These are phyloP conservation scores for Candida sanyaensis DNA, from an alignment of 1,139 yeast species.

Conservation along the genomic window DNA sequence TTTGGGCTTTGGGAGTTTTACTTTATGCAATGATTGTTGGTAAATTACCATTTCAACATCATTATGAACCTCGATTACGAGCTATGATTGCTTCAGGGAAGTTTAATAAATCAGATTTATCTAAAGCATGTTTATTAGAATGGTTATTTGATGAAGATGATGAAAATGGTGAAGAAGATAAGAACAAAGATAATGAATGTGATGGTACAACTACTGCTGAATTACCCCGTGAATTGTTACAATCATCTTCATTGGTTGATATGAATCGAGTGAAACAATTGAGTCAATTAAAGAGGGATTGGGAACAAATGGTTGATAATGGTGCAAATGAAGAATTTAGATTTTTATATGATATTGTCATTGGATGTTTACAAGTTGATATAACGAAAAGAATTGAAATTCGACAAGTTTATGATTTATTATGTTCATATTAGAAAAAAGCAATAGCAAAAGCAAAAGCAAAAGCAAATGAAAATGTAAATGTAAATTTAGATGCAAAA, in stretches of 20 bases:
- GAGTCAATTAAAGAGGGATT: slow-evolving; percentile 19
- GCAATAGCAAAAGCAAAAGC: too few relatives aligned
- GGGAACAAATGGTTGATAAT: slow-evolving; percentile 19
- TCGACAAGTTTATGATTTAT: slow-evolving; percentile 1
- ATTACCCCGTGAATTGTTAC: slow-evolving; percentile 16
- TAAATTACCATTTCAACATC: slow-evolving; percentile 78
- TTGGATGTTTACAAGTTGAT: slow-evolving; percentile 57
- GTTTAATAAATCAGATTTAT: slow-evolving; percentile 50
- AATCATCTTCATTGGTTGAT: slow-evolving; percentile 23
- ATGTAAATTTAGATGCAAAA: too few relatives aligned
- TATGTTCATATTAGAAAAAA: background rate
- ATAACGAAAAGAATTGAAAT: slow-evolving; percentile 39
- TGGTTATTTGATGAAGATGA: slow-evolving; percentile 23
- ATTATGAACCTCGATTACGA: slow-evolving; percentile 75
- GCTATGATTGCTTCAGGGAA: slow-evolving; percentile 72
- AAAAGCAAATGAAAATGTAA: background rate
- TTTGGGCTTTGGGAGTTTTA: slow-evolving; percentile 90
- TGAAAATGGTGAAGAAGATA: slow-evolving; percentile 16
- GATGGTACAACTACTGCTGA: slow-evolving; percentile 7
- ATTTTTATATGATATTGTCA: slow-evolving; percentile 45
- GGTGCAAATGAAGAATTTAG: slow-evolving; percentile 21
- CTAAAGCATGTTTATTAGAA: slow-evolving; percentile 30
- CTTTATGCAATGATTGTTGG: slow-evolving; percentile 74
- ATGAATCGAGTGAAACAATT: slow-evolving; percentile 20
- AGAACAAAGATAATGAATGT: slow-evolving; percentile 10